Evolutionary conservation across 768 basidiomycete genomes (phyloP).

Genomic region (Boletus vinaceobasis): DNA sequence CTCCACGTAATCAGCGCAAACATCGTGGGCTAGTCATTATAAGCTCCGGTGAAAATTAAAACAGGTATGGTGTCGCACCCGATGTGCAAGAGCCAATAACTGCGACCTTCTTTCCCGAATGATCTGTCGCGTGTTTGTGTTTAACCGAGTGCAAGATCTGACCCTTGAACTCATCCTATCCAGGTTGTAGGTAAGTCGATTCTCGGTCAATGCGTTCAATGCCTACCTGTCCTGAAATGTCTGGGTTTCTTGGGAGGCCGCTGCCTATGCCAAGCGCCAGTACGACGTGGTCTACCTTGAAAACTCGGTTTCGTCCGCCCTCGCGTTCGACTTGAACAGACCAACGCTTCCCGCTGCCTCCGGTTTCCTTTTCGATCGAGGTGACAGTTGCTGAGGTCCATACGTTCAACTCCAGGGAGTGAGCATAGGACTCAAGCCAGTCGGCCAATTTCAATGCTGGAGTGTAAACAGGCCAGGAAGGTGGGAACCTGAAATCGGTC

Average conservation of each 20-base stretch:
- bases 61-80: conserved; percentile 33
- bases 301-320: conserved; percentile 35
- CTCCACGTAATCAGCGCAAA: conserved; percentile 44
- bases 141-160: conserved; percentile 55
- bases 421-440: conserved; percentile 65
- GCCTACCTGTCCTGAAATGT: conserved; percentile 42
- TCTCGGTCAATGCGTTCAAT: neutral
- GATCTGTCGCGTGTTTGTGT: conserved; percentile 54
- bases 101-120: conserved; percentile 65
- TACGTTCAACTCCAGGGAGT: conserved; percentile 56
- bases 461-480: conserved; percentile 55
- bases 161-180: conserved; percentile 59
- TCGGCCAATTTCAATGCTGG: conserved; percentile 58
- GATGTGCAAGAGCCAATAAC: conserved; percentile 68
- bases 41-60: neutral
- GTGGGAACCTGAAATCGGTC: conserved; percentile 43
- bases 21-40: conserved; percentile 42
- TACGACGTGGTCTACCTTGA: conserved; percentile 48
- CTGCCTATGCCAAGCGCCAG: conserved; percentile 49
- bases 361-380: conserved; percentile 24
- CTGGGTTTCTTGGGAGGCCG: conserved; percentile 41
- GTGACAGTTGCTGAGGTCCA: conserved; percentile 50
- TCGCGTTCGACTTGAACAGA: conserved; percentile 36
- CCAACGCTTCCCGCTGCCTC: conserved; percentile 40
- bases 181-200: neutral